These are phyloP conservation scores for Lachnellula subtilissima DNA, from an alignment of 2,329 filamentous ascomycete genomes.

Conservation along the genomic window DNA sequence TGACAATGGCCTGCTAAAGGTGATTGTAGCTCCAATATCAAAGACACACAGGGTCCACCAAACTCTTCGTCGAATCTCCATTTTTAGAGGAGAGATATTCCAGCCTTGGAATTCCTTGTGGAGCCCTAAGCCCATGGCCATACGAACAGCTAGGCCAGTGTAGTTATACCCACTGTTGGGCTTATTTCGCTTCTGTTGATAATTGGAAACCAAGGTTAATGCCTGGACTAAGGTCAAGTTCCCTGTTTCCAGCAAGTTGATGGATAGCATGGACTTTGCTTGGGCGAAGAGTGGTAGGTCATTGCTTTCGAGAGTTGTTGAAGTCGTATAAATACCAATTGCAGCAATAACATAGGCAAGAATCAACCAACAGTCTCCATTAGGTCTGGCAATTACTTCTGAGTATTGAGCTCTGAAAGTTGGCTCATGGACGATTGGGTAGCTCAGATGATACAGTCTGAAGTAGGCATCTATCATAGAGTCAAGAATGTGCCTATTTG, in stretches of 20 bases:
- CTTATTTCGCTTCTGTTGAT: constrained; percentile 38
- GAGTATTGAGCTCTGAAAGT: constrained; percentile 35
- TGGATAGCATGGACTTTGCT: constrained; percentile 32
- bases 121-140: constrained; percentile 58
- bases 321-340: constrained; percentile 11
- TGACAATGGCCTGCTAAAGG: constrained; percentile 15
- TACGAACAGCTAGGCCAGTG: constrained; percentile 87
- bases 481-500: constrained; percentile 9
- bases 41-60: constrained; percentile 19
- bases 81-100: constrained; percentile 12
- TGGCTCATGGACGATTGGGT: constrained; percentile 42
- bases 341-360: constrained; percentile 14
- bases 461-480: constrained; percentile 37
- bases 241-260: constrained; percentile 41
- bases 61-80: constrained; percentile 15
- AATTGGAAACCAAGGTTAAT: constrained; percentile 35
- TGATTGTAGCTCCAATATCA: constrained; percentile 17
- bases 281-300: constrained; percentile 13
- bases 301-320: constrained; percentile 3
- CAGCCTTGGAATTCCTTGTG: constrained; percentile 31
- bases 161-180: constrained; percentile 58
- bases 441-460: constrained; percentile 38
- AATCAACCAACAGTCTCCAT: constrained; percentile 12
- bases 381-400: constrained; percentile 10
- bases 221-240: constrained; percentile 42